A percentile compares a stretch with the other conserved stretches of the same genome.
Evolutionary conservation across 2,329 filamentous ascomycete genomes (phyloP).

Genomic region (Clonostachys solani): DNA sequence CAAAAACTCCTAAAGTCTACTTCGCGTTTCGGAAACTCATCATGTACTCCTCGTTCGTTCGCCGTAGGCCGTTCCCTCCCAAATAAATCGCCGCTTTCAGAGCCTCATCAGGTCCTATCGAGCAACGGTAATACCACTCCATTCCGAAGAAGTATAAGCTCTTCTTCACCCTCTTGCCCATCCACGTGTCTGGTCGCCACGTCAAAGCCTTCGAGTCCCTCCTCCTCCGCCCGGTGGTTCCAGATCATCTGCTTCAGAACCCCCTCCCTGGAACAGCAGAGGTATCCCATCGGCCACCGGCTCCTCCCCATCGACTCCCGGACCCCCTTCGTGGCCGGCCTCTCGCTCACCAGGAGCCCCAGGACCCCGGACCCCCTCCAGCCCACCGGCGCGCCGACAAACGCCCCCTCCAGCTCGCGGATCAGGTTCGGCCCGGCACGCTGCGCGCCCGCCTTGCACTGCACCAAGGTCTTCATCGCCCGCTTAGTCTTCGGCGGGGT

Average conservation of each 20-base stretch:
- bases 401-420: slow-evolving; percentile 77
- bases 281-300: slow-evolving; percentile 66
- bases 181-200: slow-evolving; percentile 41
- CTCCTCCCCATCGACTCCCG: slow-evolving; percentile 66
- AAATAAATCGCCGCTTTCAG: neutral
- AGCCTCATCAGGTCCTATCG: slow-evolving; percentile 11
- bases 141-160: slow-evolving; percentile 47
- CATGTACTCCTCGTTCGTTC: too few species aligned
- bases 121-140: slow-evolving; percentile 30
- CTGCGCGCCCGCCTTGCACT: slow-evolving; percentile 64
- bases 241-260: slow-evolving; percentile 64
- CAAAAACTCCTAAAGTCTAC: too few species aligned
- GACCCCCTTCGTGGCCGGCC: slow-evolving; percentile 73
- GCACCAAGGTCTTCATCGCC: slow-evolving; percentile 45
- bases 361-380: slow-evolving; percentile 66
- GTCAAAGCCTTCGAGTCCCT: slow-evolving; percentile 57
- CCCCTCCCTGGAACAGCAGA: slow-evolving; percentile 57
- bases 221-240: slow-evolving; percentile 61
- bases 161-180: slow-evolving; percentile 18
- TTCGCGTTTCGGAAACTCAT: too few species aligned
- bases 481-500: slow-evolving; percentile 36
- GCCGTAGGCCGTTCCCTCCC: too few species aligned
- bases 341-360: slow-evolving; percentile 66
- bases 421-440: slow-evolving; percentile 54
- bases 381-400: slow-evolving; percentile 66